These are phyloP conservation scores for Phyllosticta capitalensis DNA, from an alignment of 2,329 filamentous ascomycete genomes.

Conservation along the genomic window DNA sequence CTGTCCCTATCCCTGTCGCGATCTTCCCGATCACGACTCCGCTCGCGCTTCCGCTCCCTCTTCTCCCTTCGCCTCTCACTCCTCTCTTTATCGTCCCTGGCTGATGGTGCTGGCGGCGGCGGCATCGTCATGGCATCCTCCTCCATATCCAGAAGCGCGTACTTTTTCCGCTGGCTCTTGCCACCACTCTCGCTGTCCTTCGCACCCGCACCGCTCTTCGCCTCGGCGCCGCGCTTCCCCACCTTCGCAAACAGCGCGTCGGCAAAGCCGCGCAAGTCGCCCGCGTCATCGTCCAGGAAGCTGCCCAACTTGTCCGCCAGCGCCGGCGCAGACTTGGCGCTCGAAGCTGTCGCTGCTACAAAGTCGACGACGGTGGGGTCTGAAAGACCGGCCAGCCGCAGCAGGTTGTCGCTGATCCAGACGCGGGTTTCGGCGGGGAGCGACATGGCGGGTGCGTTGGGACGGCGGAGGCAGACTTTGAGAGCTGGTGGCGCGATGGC, in stretches of 20 bases:
- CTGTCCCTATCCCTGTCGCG: constrained; percentile 15
- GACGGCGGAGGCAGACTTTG: background rate
- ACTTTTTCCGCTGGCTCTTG: constrained; percentile 34
- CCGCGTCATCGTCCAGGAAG: constrained; percentile 42
- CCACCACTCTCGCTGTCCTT: constrained; percentile 1
- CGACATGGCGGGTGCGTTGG: background rate
- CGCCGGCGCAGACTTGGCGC: constrained; percentile 38
- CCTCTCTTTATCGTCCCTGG: constrained; percentile 11
- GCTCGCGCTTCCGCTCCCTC: constrained; percentile 24
- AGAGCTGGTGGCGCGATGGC: background rate
- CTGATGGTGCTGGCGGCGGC: constrained; percentile 13
- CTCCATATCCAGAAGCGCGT: constrained; percentile 46
- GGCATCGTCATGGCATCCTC: constrained; percentile 30
- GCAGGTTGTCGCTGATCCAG: constrained; percentile 40
- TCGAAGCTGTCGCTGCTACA: constrained; percentile 44
- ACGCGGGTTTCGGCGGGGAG: constrained; percentile 11
- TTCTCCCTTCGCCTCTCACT: constrained; percentile 16
- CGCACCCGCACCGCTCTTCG: background rate
- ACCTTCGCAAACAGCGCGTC: constrained; percentile 35
- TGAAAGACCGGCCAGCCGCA: constrained; percentile 45
- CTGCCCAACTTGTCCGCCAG: constrained; percentile 42
- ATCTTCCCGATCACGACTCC: constrained; percentile 28
- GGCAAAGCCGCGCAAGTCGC: constrained; percentile 39
- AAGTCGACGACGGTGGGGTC: constrained; percentile 49
- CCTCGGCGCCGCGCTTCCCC: constrained; percentile 18